Base-by-base conservation (phyloP, 345 rosid species). In the Adansonia digitata region DNA sequence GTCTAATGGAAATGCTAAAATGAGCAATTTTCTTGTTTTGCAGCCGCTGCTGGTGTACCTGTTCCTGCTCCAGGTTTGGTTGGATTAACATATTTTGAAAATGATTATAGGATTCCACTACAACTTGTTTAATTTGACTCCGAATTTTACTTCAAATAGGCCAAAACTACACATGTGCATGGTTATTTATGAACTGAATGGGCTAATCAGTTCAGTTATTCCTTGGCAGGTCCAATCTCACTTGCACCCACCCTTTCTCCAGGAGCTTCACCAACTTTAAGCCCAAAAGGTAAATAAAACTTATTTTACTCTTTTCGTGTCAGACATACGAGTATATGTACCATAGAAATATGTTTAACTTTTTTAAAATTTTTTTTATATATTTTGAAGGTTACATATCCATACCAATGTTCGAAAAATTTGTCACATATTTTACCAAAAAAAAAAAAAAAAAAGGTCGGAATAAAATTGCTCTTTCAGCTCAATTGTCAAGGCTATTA, bases 41-140 rank as follows among this genome's bases (percentile, higher is more conserved):
- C 72, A 5, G 77, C 88, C 84, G 87, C 89, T 56, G 34, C 87
- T 53, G 84, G 75, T 26, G 57, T 87, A 11, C 94, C 98, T 56
- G 20, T 87, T 85, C 89, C 97, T 71, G 86, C 97, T 77, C 97
- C 97, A 80, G 98, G 98, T 90, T 82, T 24, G 26, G 31, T 64
- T 39, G 22, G 46, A n/a, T 4, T 48, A 55, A 24, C 14, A 24
- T 17, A 46, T 46, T 43, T 49, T 39, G 13, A 10, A 34, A 34
- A 11, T 51, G 20, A 51, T 51, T 6, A 51, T 51, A 51, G 8
- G 56, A 51, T 18, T 51, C 24, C 24, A 51, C 7, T n/a, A 37
- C 66, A 29, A 61, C 37, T 17, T 6, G 1, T 15, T 37, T 8
- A 39, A 39, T 64, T 66, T 12, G 35, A 37, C 37, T 14, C 37